Percentiles rank a stretch among this genome's conserved stretches.
Evolutionary conservation across 257 asterid genomes (phyloP).

Genomic region (Verbena officinalis): DNA sequence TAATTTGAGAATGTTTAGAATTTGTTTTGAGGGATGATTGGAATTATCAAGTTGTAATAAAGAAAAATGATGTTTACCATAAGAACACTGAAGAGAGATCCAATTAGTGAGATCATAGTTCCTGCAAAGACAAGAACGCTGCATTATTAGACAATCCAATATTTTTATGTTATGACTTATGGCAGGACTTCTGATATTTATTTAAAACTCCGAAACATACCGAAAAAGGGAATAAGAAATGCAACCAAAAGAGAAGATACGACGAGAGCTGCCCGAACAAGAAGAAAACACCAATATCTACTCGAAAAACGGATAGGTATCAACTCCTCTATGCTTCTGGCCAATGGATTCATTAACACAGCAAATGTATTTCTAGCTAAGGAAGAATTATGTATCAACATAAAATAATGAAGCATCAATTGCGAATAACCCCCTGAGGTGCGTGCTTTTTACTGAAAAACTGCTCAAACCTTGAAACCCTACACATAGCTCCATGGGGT

Average conservation of each 20-base stretch:
- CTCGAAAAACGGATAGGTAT: conserved; percentile 51
- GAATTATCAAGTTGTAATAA: not conserved
- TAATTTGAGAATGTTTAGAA: conserved; percentile 8
- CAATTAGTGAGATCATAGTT: conserved; percentile 81
- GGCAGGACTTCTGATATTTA: not conserved
- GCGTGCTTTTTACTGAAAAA: no score
- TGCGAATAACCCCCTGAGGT: no score
- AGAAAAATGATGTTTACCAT: conserved; percentile 51
- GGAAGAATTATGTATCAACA: conserved; percentile 35
- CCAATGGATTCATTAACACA: conserved; percentile 78
- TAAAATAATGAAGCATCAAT: no score
- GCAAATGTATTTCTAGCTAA: conserved; percentile 63
- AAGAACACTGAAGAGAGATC: conserved; percentile 75
- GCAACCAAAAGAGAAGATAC: conserved; percentile 74
- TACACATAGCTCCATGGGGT: no score
- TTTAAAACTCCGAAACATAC: conserved; percentile 42
- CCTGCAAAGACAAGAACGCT: conserved; percentile 44
- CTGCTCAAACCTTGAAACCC: no score
- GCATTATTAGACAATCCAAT: not conserved
- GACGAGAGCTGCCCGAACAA: conserved; percentile 61
- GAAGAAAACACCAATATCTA: conserved; percentile 59
- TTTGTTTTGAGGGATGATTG: not conserved
- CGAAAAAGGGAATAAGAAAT: conserved; percentile 75
- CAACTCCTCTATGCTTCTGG: conserved; percentile 83
- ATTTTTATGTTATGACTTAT: not conserved